A percentile compares a stretch with the other conserved stretches of the same genome.
These are phyloP conservation scores for Sherardia arvensis DNA, from an alignment of 257 asterid genomes.

Conservation along the genomic window DNA sequence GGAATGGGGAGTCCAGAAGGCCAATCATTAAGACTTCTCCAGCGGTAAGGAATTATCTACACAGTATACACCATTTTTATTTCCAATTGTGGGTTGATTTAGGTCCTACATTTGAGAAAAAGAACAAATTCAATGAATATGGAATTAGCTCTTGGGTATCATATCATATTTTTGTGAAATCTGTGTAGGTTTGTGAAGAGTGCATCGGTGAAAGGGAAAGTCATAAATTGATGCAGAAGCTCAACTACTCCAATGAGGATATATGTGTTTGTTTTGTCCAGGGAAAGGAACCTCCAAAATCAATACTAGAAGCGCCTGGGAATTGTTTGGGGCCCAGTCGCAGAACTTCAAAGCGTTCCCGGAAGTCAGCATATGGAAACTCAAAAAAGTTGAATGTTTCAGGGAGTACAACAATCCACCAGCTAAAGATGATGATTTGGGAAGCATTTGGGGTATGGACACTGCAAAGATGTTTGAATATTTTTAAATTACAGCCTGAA, in stretches of 20 bases:
- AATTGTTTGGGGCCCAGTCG: conserved; percentile 59
- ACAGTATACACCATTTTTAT: conserved; percentile 9
- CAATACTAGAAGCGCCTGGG: conserved; percentile 76
- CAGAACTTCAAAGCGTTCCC: conserved; percentile 87
- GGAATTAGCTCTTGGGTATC: neutral
- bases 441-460: conserved; percentile 89
- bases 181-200: conserved; percentile 78
- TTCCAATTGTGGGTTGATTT: neutral
- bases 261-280: conserved; percentile 71
- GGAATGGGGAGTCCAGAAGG: conserved; percentile 27
- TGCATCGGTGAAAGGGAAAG: conserved; percentile 93
- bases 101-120: neutral
- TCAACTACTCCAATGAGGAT: conserved; percentile 73
- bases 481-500: neutral
- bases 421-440: conserved; percentile 99
- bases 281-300: conserved; percentile 96
- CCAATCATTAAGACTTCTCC: conserved; percentile 62
- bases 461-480: neutral
- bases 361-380: conserved; percentile 75
- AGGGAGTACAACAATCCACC: conserved; percentile 77
- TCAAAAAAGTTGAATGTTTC: conserved; percentile 78
- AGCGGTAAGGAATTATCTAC: conserved; percentile 49
- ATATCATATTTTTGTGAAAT: neutral
- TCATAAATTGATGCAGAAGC: conserved; percentile 81
- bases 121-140: neutral